A percentile compares a stretch with the other conserved stretches of the same genome.
These are phyloP conservation scores for Euphrasia confusa DNA, from an alignment of 257 asterid species.

Conservation along the genomic window DNA sequence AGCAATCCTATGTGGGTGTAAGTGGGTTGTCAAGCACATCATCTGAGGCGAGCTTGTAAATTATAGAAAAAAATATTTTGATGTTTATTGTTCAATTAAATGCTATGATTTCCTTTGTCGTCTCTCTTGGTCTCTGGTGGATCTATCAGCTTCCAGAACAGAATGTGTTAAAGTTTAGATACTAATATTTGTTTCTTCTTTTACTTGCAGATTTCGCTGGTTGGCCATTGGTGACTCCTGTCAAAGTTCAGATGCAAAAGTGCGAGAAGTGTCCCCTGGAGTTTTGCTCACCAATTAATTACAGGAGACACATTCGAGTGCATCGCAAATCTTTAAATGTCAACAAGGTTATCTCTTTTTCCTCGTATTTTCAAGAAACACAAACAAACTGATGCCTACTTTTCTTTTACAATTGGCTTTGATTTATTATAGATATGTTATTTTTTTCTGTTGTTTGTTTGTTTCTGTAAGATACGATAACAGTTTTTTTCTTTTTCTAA, in stretches of 20 bases:
- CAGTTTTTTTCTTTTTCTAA: constrained; percentile 16
- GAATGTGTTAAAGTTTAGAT: too few relatives aligned
- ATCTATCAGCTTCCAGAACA: too few relatives aligned
- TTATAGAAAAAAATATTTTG: constrained; percentile 2
- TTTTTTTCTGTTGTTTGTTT: not conserved
- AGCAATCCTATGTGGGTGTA: constrained; percentile 6
- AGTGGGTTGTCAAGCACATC: constrained; percentile 5
- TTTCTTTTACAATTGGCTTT: constrained; percentile 18
- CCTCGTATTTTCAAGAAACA: constrained; percentile 19
- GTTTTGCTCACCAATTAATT: constrained; percentile 79
- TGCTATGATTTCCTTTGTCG: constrained; percentile 21
- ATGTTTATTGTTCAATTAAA: not conserved
- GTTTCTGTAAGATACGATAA: constrained; percentile 92
- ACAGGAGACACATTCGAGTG: constrained; percentile 83
- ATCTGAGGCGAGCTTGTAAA: constrained; percentile 14
- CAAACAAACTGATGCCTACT: constrained; percentile 10
- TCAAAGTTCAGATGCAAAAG: constrained; percentile 78
- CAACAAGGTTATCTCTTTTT: constrained; percentile 55
- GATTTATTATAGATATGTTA: constrained; percentile 15
- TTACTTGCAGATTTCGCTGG: constrained; percentile 63
- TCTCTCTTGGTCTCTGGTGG: constrained; percentile 19
- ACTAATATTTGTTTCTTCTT: constrained; percentile 25
- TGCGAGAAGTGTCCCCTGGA: constrained; percentile 86
- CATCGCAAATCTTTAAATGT: constrained; percentile 79
- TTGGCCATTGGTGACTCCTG: constrained; percentile 84